A percentile compares a stretch with the other conserved stretches of the same genome.
Conservation (phyloP, 2,329 filamentous ascomycete genomes). For the Ascochyta fabae region DNA sequence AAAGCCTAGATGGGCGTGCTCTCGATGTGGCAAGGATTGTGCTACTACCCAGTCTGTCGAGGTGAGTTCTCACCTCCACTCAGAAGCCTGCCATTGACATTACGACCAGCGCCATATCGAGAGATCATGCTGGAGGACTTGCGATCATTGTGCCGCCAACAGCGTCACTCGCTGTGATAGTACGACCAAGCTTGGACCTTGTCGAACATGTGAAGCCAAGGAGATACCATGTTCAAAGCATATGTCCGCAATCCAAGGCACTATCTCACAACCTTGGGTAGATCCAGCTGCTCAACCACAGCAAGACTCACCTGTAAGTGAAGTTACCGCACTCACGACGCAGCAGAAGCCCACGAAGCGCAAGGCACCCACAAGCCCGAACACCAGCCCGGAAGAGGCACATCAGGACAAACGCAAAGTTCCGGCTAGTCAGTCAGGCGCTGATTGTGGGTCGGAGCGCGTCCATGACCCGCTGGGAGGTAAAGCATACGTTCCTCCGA, state of each 20-base stretch:
- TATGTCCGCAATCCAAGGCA: neutral
- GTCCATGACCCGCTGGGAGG: neutral
- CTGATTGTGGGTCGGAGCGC: neutral
- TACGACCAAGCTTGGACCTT: neutral
- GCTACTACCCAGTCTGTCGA: slow-evolving; percentile 1
- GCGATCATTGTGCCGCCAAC: slow-evolving; percentile 23
- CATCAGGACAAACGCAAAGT: neutral
- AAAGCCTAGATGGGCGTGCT: slow-evolving; percentile 4
- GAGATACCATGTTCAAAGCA: slow-evolving; percentile 18
- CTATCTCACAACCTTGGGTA: neutral
- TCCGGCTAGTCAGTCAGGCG: neutral
- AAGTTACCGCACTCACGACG: neutral
- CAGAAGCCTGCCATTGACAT: neutral
- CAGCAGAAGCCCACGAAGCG: neutral
- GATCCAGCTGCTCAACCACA: neutral
- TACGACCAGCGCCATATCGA: slow-evolving; percentile 11
- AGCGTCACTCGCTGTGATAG: slow-evolving; percentile 14
- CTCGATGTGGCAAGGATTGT: slow-evolving; percentile 4
- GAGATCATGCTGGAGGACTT: slow-evolving; percentile 21
- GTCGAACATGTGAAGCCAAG: slow-evolving; percentile 12
- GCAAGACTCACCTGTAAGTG: neutral
- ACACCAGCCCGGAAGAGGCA: neutral
- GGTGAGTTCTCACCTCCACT: neutral
- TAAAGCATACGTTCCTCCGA: neutral
- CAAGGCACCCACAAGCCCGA: neutral